Base-by-base conservation (phyloP, 371 early-diverging fungal genomes). In the Mortierella sp. region DNA sequence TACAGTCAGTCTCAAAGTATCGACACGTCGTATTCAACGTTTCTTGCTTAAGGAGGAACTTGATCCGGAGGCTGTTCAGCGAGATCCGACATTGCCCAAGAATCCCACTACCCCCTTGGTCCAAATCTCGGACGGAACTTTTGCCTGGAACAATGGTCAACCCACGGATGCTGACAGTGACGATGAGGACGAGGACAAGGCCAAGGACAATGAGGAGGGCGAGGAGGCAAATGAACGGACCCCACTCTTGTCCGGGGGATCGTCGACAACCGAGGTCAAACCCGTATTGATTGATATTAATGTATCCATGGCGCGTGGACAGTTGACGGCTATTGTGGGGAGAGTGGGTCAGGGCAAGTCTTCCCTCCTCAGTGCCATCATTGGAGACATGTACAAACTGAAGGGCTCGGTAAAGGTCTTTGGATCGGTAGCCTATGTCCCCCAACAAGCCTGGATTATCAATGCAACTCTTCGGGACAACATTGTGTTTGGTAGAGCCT, bases 391-490 rank as follows among this genome's bases (percentile, higher is more conserved):
- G 86, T 87, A 91, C 60, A 92, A 91, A 67, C 47, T 71, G 0
- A 26, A 82, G 6, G 97, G 97, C 21, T 72, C 85, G 1, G 92
- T 94, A 4, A 73, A 63, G 0, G 68, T 97, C 1, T 81, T 87
- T 44, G 97, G 97, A 6, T 86, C 86, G 25, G 84, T 95, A 5
- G 96, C 97, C 2, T 98, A 97, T 80, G 96, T 93, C 0, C 89
- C 95, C 19, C 97, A 98, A 75, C 89, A 83, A 50, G 89, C 98
- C 16, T 98, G 97, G 97, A 93, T 99, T 43, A 91, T 94, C 90
- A 96, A 96, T 69, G 92, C 92, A 23, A 90, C 68, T 1, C 64
- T 99, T 6, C 87, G 94, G 23, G 96, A 97, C 45, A 98, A 98
- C 82, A 94, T 98, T 74, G 75, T 94, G 9, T 97, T 99, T 89